Conservation (phyloP, 2,329 filamentous ascomycete species). For the Ophiostoma ips region DNA sequence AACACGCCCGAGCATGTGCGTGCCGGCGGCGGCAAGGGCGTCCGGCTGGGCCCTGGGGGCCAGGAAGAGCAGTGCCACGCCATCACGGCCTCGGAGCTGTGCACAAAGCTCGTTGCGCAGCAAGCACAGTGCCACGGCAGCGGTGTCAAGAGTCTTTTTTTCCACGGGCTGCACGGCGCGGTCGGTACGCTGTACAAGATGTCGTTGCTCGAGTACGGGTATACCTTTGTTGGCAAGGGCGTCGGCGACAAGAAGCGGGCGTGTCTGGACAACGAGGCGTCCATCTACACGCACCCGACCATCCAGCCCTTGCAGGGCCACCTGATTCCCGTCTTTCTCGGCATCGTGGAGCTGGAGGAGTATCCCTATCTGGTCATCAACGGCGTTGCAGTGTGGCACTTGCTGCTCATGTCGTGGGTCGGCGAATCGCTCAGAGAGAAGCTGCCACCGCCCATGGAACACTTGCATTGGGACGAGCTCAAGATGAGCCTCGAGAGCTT, state of each 20-base stretch:
- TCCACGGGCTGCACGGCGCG: neutral
- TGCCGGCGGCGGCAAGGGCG: neutral
- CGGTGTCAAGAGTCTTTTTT: neutral
- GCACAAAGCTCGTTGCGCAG: neutral
- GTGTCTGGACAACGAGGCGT: neutral
- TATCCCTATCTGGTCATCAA: neutral
- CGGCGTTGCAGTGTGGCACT: neutral
- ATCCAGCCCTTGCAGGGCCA: neutral
- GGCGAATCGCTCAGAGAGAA: neutral
- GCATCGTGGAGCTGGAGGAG: neutral
- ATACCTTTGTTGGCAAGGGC: neutral
- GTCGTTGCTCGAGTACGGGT: neutral
- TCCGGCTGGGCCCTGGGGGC: neutral
- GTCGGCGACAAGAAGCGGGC: neutral
- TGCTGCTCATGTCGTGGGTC: neutral
- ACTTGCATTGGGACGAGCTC: neutral
- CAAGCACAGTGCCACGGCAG: neutral
- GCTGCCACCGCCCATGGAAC: no score
- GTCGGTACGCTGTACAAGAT: neutral
- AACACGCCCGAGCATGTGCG: neutral
- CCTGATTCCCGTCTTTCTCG: neutral
- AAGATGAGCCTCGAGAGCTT: neutral
- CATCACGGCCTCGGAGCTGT: neutral
- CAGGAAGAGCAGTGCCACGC: neutral
- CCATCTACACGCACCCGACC: neutral